Evolutionary conservation across 1,139 yeast species (phyloP), one percentile per base, ranked within the genome.

Genomic region (Kluyveromyces sp.): DNA sequence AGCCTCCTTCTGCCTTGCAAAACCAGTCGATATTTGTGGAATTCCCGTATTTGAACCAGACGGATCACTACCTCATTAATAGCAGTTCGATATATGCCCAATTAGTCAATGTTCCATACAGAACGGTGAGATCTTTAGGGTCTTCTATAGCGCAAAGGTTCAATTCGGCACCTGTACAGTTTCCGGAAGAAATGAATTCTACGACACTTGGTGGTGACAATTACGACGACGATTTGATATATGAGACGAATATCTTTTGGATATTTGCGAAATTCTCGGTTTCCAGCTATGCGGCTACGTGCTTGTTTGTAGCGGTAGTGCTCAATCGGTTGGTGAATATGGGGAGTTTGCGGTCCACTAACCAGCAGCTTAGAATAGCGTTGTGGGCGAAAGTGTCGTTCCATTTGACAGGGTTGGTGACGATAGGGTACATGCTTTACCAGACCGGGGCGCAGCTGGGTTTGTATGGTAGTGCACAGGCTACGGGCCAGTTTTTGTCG

Each of bases 261-360:
- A 44, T 48, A 31, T 37, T 48, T 1, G 40, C 55, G 10, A 53
- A 53, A 3, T 56, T 55, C 39, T 57, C 56, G 39, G 53, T 52
- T 34, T 52, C 57, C 34, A 49, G 45, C 15, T 57, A 55, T 37
- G 56, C 59, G 2, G 36, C 57, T 10, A 33, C 52, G 7, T 58
- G 61, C 39, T 47, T 58, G 26, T 34, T 49, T 2, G 50, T 58
- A 3, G 60, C 61, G 2, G 27, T 57, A 39, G 48, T 59, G 26
- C 46, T 56, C 7, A 56, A 57, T 45, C 51, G 62, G 41, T 43
- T 57, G 30, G 48, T 49, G 15, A 52, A 54, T 3, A 59, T 59
- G 63, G 43, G 58, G 3, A 49, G 60, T 2, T 41, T 58, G 39
- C 49, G 59, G 30, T 50, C 56, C 6, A 50, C 45, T 28, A 48